Base-by-base conservation (phyloP, 228 moss, liverwort and hornwort genomes). In the Sphagnum fallax region DNA sequence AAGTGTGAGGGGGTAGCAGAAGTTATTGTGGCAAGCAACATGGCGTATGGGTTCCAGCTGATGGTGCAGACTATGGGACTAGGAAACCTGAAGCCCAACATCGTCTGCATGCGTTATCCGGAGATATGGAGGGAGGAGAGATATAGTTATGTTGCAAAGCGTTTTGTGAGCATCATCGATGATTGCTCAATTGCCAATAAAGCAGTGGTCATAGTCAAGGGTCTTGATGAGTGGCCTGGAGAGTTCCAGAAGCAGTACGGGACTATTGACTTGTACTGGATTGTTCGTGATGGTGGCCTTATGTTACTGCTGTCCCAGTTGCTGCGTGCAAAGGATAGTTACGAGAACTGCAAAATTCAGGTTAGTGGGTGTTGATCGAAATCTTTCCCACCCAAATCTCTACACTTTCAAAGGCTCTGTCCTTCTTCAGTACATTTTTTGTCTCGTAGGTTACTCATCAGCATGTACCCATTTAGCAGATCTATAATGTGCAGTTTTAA, bases 191-290 rank as follows among this genome's bases (percentile, higher is more conserved):
- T 91, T 55, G 93, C 93, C 49, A 98, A 98, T 72, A 98, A 98
- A 76, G 98, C 98, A 12, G 98, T 98, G 55, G 98, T 98, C 59
- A 87, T 98, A 63, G 98, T 98, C n/a, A 98, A 94, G 75, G 98
- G 98, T n/a, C 90, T 98, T 7, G 98, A 98, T 72, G 98, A 98
- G 79, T 98, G 98, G 98, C 98, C 98, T 7, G 94, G 89, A 11
- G 98, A 98, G 74, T 83, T 80, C 63, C 88, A 98, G 69, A 92
- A 76, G 68, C 93, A 93, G 65, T 89, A 92, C 67, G 98, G 94
- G 6, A 94, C 98, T 52, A 98, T 98, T 8, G 98, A 98, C 76
- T 79, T 98, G 65, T 98, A 98, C 68, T 98, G 98, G 98, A 98
- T 98, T 74, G 98, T 98, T 48, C 88, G 98, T 65, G 98, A 98